Base-by-base conservation (phyloP, 108 stramenopile species). In the Fistulifera solaris region DNA sequence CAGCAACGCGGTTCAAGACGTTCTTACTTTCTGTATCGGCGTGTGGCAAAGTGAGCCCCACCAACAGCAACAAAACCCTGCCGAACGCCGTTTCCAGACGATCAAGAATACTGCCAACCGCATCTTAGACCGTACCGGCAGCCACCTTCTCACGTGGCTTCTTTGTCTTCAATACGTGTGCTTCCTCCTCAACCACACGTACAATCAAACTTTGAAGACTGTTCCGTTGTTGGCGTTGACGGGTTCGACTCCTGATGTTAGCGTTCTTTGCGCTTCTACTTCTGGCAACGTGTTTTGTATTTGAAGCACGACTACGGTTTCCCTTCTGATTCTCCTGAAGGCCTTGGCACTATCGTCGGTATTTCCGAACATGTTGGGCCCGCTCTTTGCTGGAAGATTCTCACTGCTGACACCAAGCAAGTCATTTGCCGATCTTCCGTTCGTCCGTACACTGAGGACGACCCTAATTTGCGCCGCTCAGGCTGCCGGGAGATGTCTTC, bases 291-390 rank as follows among this genome's bases (percentile, higher is more conserved):
- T 16, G 63, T 70, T 14, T 57, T 62, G 21, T 54, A 38, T 15
- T 5, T 8, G 21, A 4, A 12, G 5, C 19, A 38, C 10, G 53
- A 38, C 3, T 17, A 13, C 15, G 53, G 15, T 6, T 12, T 14
- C 25, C 31, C 38, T 35, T n/a, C 31, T 38, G 50, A 40, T 40
- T 57, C 38, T 22, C 23, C 40, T 57, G 63, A 68, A 31, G 16
- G 10, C 8, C 3, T 11, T 2, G 68, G 62, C 18, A 24, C 27
- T 15, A 55, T 54, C 19, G 64, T 59, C 22, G 62, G 68, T 38
- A 38, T 67, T 28, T n/a, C n/a, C 67, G 50, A 68, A 38, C 21
- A 54, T 38, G 65, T 59, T 38, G 72, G 72, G 8, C 58, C 63
- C 24, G 42, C 41, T 13, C 40, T 72, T 55, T 59, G 58, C 0